A percentile compares a stretch with the other conserved stretches of the same genome.
These are phyloP conservation scores for Petasospora fabianii DNA, from an alignment of 1,139 yeast species.

Conservation along the genomic window DNA sequence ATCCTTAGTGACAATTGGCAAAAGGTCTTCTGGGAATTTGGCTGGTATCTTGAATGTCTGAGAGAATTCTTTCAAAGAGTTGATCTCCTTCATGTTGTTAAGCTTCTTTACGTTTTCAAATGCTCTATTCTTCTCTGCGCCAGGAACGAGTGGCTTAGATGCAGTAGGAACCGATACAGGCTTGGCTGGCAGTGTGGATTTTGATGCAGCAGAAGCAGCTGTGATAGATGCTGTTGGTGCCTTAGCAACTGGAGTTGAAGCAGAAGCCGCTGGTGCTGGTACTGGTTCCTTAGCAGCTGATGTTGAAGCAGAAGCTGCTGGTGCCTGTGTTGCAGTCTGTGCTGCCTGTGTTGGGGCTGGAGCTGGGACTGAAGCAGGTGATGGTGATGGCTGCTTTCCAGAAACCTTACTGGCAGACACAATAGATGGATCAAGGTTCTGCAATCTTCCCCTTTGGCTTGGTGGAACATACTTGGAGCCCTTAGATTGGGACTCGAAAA, in stretches of 20 bases:
- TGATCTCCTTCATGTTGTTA: slow-evolving; percentile 64
- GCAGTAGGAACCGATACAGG: slow-evolving; percentile 19
- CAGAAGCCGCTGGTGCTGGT: neutral
- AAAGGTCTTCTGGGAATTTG: slow-evolving; percentile 69
- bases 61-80: slow-evolving; percentile 78
- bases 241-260: neutral
- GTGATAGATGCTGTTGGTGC: slow-evolving; percentile 1
- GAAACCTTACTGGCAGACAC: slow-evolving; percentile 37
- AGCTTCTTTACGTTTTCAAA: slow-evolving; percentile 37
- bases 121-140: slow-evolving; percentile 25
- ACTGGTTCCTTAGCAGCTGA: neutral
- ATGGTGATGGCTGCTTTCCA: neutral
- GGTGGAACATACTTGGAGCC: slow-evolving; percentile 52
- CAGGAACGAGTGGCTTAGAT: slow-evolving; percentile 25
- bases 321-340: neutral
- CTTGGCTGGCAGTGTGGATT: slow-evolving; percentile 1
- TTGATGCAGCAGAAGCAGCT: neutral
- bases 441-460: slow-evolving; percentile 59
- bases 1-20: slow-evolving; percentile 72
- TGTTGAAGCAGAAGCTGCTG: neutral
- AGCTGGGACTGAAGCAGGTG: no score
- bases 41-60: slow-evolving; percentile 78
- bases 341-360: neutral
- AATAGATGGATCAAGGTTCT: slow-evolving; percentile 76
- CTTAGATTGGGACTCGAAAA: slow-evolving; percentile 9